These are phyloP conservation scores for Trichoderma sp. DNA, from an alignment of 2,329 filamentous ascomycete genomes.

Conservation along the genomic window DNA sequence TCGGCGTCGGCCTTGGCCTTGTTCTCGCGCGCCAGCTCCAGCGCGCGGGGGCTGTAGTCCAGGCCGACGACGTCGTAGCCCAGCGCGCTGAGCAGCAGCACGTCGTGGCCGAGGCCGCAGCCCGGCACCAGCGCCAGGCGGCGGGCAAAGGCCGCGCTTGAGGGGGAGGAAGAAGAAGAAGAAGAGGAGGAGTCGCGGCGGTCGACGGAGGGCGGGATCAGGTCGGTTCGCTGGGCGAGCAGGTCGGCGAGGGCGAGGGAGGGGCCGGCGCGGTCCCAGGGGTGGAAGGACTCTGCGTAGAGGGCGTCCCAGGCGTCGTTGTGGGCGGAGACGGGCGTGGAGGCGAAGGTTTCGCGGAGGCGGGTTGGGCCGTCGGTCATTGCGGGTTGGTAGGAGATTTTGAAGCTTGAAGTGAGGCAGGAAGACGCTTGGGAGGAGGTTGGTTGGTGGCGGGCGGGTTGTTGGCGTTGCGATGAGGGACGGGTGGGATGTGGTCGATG, in stretches of 20 bases:
- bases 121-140: constrained; percentile 71
- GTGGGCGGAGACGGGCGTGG: constrained; percentile 42
- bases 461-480: no score
- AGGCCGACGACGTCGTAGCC: constrained; percentile 79
- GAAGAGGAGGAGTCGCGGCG: constrained; percentile 32
- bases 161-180: no score
- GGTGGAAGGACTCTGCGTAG: constrained; percentile 50
- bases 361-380: constrained; percentile 32
- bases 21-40: constrained; percentile 51
- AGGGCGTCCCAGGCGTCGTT: constrained; percentile 50
- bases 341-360: constrained; percentile 43
- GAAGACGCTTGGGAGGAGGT: constrained; percentile 28
- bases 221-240: constrained; percentile 49
- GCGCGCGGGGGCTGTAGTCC: constrained; percentile 60
- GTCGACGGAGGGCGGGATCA: constrained; percentile 46
- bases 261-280: constrained; percentile 60
- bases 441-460: no score
- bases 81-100: constrained; percentile 70
- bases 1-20: constrained; percentile 44
- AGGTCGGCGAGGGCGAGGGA: constrained; percentile 58
- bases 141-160: constrained; percentile 29
- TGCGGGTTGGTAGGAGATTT: neutral
- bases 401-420: neutral
- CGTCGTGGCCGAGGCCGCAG: constrained; percentile 81
- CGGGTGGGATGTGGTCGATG: no score